phyloP scores from a whole-genome alignment of 2,329 filamentous ascomycete genomes.

The Colletotrichum sp. region DNA sequence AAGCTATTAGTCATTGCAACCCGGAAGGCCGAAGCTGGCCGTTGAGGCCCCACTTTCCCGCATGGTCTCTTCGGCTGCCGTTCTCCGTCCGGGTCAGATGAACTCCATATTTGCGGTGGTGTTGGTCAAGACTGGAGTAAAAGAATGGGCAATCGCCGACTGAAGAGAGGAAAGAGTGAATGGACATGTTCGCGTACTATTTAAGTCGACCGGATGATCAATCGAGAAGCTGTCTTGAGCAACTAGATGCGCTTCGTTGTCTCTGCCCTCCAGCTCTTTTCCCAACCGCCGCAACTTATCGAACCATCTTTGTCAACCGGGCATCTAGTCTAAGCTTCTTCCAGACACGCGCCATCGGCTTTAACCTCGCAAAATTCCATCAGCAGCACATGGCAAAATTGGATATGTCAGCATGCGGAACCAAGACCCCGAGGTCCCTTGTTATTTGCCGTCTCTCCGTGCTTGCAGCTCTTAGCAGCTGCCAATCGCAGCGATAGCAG shows the following conservation, averaged over 20 bases:
- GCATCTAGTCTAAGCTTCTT: background rate
- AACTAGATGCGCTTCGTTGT: background rate
- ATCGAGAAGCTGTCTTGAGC: background rate
- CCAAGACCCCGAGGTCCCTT: slow-evolving; percentile 3
- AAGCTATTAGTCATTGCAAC: slow-evolving; percentile 1
- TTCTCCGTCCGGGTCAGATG: background rate
- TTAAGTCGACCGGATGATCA: background rate
- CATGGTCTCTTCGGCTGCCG: background rate
- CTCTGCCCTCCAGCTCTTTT: background rate
- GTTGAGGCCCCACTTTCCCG: background rate
- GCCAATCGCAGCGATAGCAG: background rate
- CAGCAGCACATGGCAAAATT: background rate
- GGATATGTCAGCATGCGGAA: slow-evolving; percentile 21
- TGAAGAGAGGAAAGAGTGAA: background rate
- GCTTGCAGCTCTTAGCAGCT: background rate
- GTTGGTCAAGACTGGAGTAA: background rate
- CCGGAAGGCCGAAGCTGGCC: slow-evolving; percentile 15
- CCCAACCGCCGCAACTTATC: background rate
- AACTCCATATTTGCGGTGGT: background rate
- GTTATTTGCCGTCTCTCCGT: background rate
- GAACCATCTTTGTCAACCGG: background rate
- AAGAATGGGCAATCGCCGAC: background rate
- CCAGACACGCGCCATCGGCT: background rate
- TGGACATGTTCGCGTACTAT: fast-evolving
- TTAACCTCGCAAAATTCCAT: background rate